Base-by-base conservation (phyloP, 345 rosid species). In the Erysimum cheiranthoides region DNA sequence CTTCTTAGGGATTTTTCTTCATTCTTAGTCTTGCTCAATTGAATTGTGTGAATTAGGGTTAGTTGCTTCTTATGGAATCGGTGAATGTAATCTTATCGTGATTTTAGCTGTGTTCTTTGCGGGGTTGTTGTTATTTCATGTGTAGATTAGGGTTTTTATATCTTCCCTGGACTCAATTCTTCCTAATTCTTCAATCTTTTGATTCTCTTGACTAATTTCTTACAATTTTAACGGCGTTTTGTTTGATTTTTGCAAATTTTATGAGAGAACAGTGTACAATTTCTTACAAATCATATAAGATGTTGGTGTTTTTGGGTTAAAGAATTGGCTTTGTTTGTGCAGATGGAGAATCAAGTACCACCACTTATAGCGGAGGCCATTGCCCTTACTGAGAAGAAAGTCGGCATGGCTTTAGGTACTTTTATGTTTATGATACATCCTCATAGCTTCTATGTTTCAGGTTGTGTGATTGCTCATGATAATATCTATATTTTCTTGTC, bases 321-420 rank as follows among this genome's bases (percentile, higher is more conserved):
- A 17, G 12, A 42, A 16, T 53, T 42, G 66, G 42, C 30, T 17
- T 16, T 46, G 73, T 25, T 39, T 49, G 61, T 49, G 68, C 82
- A 88, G 92, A 90, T 88, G 93, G 94, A 85, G 0, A 30, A 78
- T 61, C 35, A 27, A 14, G 83, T 78, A 77, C 87, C 90, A 21
- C 84, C 90, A 21, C 84, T 85, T 54, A 68, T 89, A 0, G 83
- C 32, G 0, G 94, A 89, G 73, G 78, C 83, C 69, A 84, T 93
- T 40, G 95, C 95, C 68, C 87, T 80, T 39, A 83, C 91, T 18
- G 95, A 90, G 34, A 93, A 86, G 93, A 93, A 93, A 74, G 79
- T 93, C 87, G 87, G 82, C 77, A 93, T 93, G 98, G 79, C 98
- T n/a, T 75, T 93, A 71, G 98, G 98, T 93, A 76, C n/a, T 71